phyloP scores from a whole-genome alignment of 352 stramenopile genomes.

The Phytophthora pistaciae region DNA sequence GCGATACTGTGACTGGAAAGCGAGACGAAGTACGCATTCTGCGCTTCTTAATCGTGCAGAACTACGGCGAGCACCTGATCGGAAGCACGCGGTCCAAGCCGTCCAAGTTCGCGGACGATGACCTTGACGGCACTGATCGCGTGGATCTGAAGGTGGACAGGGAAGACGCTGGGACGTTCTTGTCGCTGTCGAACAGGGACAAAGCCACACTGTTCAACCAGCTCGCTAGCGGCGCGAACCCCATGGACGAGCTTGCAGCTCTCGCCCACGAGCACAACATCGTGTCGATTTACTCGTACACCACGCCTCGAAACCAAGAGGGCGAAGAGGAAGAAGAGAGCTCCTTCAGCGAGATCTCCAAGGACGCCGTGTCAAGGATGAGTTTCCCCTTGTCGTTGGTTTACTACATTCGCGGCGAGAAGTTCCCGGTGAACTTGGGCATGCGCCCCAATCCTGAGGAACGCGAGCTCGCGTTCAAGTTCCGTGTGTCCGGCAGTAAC shows the following conservation, averaged over 20 bases:
- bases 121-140: constrained; percentile 55
- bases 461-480: constrained; percentile 50
- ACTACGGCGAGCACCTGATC: constrained; percentile 80
- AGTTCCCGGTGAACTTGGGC: constrained; percentile 81
- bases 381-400: constrained; percentile 78
- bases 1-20: constrained; percentile 37
- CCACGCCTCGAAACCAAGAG: constrained; percentile 20
- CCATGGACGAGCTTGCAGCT: constrained; percentile 62
- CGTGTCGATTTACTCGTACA: constrained; percentile 72
- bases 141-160: constrained; percentile 66
- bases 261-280: constrained; percentile 61
- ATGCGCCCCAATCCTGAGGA: constrained; percentile 35
- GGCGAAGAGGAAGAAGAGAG: constrained; percentile 17
- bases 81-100: constrained; percentile 39
- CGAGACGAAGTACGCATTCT: constrained; percentile 54
- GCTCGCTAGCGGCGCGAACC: constrained; percentile 34
- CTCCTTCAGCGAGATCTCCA: constrained; percentile 30
- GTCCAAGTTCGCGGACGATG: constrained; percentile 53
- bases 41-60: constrained; percentile 81
- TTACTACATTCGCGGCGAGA: constrained; percentile 80
- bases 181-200: constrained; percentile 50
- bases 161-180: constrained; percentile 48
- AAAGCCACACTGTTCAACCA: constrained; percentile 69
- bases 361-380: constrained; percentile 48
- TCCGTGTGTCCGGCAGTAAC: constrained; percentile 58